Conservation (phyloP, 257 asterid genomes). For the Coffea eugenioides region DNA sequence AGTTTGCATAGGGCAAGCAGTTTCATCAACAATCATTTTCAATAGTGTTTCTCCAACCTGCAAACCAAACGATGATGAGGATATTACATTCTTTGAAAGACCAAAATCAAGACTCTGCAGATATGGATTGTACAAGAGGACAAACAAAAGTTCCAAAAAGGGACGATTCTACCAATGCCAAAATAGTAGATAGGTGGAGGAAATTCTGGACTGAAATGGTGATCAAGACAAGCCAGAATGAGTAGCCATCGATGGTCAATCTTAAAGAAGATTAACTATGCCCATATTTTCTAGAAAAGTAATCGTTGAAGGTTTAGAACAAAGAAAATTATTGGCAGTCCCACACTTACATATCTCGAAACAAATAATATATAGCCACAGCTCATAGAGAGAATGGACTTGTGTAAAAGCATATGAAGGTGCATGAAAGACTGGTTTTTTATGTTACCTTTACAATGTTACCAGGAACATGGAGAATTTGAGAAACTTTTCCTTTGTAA, state of each 20-base stretch:
- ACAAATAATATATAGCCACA: background rate
- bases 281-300: background rate
- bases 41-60: conserved; percentile 97
- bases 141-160: background rate
- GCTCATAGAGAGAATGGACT: background rate
- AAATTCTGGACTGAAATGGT: background rate
- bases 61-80: conserved; percentile 18
- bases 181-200: background rate
- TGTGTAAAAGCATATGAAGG: background rate
- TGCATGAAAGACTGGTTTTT: too few species aligned
- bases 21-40: conserved; percentile 60
- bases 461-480: conserved; percentile 77
- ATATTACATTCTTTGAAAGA: conserved; percentile 11
- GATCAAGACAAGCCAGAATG: background rate
- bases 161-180: background rate
- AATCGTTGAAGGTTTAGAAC: background rate
- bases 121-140: background rate
- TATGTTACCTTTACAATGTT: conserved; percentile 72
- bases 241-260: background rate
- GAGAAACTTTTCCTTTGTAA: conserved; percentile 73
- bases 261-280: background rate
- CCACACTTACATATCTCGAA: background rate
- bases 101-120: conserved; percentile 1
- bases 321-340: background rate
- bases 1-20: conserved; percentile 29